Conservation (phyloP, 805 yeast genomes). For the Lipomyces mesembrius region DNA sequence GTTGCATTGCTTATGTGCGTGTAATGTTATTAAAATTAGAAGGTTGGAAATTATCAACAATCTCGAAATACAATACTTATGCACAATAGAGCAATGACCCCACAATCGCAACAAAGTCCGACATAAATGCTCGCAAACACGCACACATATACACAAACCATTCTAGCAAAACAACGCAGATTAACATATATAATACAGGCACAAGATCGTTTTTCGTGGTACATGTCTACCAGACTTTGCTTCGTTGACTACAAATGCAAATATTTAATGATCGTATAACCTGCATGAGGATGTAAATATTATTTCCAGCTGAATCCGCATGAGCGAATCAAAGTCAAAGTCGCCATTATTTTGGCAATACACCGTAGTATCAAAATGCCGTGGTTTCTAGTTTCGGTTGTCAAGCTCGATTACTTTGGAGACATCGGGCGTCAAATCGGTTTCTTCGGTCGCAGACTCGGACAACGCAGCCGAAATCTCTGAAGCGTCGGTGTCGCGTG, state of each 20-base stretch:
- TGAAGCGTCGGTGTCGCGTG: conserved; percentile 9
- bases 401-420: conserved; percentile 15
- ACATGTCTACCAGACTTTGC: not conserved
- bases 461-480: conserved; percentile 12
- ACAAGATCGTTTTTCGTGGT: not conserved
- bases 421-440: conserved; percentile 6
- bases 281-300: not conserved
- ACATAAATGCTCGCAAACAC: not conserved
- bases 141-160: not conserved
- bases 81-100: not conserved
- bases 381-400: not conserved
- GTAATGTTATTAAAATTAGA: not conserved
- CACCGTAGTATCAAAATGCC: not conserved
- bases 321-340: too few relatives aligned
- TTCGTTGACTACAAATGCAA: not conserved
- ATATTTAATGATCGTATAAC: not conserved
- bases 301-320: not conserved
- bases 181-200: not conserved
- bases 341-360: too few relatives aligned
- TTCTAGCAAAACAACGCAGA: not conserved
- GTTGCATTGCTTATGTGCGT: not conserved
- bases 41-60: not conserved
- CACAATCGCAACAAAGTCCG: not conserved
- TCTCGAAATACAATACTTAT: not conserved
- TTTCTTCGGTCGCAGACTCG: not conserved